A percentile compares a stretch with the other conserved stretches of the same genome.
Evolutionary conservation across 345 rosid genomes (phyloP).

Genomic region (Raphanus raphanistrum): DNA sequence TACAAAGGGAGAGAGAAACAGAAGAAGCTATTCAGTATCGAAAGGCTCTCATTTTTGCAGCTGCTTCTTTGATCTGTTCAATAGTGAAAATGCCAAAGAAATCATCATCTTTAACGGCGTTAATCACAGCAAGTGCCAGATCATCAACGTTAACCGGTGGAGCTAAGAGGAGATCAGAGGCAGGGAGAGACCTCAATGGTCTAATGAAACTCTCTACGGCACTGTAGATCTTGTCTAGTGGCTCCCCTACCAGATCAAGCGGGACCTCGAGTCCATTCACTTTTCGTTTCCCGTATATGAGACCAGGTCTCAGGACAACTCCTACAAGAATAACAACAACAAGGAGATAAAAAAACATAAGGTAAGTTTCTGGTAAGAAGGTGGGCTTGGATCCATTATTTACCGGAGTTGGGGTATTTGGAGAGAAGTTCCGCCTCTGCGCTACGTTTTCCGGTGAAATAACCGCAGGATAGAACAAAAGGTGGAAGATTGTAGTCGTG

Average conservation of each 20-base stretch:
- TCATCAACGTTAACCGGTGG: conserved; percentile 76
- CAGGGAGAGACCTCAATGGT: conserved; percentile 71
- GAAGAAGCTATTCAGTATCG: conserved; percentile 5
- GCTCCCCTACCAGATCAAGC: conserved; percentile 75
- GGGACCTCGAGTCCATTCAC: conserved; percentile 77
- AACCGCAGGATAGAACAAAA: conserved; percentile 70
- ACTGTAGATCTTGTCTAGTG: conserved; percentile 57
- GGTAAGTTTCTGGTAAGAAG: background rate
- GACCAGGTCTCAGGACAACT: conserved; percentile 79
- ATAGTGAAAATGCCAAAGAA: conserved; percentile 84
- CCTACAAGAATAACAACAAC: conserved; percentile 43
- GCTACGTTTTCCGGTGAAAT: conserved; percentile 84
- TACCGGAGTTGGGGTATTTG: conserved; percentile 84
- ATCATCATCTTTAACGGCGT: conserved; percentile 72
- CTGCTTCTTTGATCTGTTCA: conserved; percentile 94
- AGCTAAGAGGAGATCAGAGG: conserved; percentile 77
- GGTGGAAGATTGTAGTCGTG: conserved; percentile 90
- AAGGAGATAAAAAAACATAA: background rate
- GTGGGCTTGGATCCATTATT: background rate
- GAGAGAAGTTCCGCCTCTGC: conserved; percentile 89
- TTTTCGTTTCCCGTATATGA: conserved; percentile 77
- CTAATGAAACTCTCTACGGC: conserved; percentile 58
- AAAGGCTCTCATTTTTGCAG: conserved; percentile 57
- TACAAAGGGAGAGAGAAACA: background rate
- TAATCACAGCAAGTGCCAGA: conserved; percentile 68